phyloP scores from a whole-genome alignment of 768 basidiomycete genomes.

The Amanita muscaria region DNA sequence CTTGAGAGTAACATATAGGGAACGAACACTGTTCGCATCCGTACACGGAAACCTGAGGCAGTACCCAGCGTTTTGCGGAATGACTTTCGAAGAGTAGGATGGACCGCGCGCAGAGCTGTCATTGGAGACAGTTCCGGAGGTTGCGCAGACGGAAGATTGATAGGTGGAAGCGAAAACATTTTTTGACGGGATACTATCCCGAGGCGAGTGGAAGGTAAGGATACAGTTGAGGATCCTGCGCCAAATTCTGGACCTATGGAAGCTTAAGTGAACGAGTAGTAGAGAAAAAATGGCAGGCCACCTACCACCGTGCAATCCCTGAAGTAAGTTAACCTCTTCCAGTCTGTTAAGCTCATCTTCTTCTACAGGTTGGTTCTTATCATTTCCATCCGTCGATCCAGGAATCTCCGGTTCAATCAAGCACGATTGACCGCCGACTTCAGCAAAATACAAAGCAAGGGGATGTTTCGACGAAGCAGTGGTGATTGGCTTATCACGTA shows the following conservation, averaged over 20 bases:
- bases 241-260: slow-evolving; percentile 37
- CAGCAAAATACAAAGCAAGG: slow-evolving; percentile 30
- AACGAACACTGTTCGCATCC: slow-evolving; percentile 92
- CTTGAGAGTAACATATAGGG: slow-evolving; percentile 71
- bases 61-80: slow-evolving; percentile 73
- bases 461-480: slow-evolving; percentile 35
- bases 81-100: slow-evolving; percentile 75
- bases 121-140: slow-evolving; percentile 42
- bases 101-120: slow-evolving; percentile 38
- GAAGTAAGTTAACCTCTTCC: slow-evolving; percentile 45
- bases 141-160: slow-evolving; percentile 32
- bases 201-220: slow-evolving; percentile 63
- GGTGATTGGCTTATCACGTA: slow-evolving; percentile 69
- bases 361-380: slow-evolving; percentile 24
- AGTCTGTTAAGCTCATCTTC: slow-evolving; percentile 35
- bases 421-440: slow-evolving; percentile 26
- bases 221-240: slow-evolving; percentile 24
- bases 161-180: slow-evolving; percentile 52
- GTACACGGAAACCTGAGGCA: slow-evolving; percentile 77
- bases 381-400: slow-evolving; percentile 19
- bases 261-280: background rate
- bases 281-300: slow-evolving; percentile 1
- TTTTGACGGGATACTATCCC: slow-evolving; percentile 60
- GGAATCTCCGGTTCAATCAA: slow-evolving; percentile 28
- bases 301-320: slow-evolving; percentile 58